Evolutionary conservation across 2,329 filamentous ascomycete species (phyloP).

Genomic region (Ophiocordyceps unilateralis): DNA sequence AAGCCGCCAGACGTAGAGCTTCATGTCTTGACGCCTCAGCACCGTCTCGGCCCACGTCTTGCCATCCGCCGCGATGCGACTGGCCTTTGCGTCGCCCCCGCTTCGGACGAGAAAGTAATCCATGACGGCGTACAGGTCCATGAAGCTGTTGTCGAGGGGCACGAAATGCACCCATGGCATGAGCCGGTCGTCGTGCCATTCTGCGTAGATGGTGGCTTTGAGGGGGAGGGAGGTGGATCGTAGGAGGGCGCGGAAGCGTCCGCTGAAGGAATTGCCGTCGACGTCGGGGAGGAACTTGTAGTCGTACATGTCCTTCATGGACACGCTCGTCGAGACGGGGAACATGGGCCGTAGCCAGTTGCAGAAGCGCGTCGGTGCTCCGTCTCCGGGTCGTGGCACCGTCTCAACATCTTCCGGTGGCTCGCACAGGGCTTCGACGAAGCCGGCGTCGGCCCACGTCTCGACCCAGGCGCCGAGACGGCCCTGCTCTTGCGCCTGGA

Average conservation of each 20-base stretch:
- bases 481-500: constrained; percentile 14
- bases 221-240: constrained; percentile 47
- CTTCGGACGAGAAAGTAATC: constrained; percentile 49
- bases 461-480: constrained; percentile 23
- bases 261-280: constrained; percentile 51
- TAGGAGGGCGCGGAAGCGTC: constrained; percentile 46
- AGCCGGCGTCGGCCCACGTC: constrained; percentile 23
- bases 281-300: constrained; percentile 53
- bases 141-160: constrained; percentile 51
- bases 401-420: neutral
- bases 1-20: constrained; percentile 45
- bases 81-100: constrained; percentile 36
- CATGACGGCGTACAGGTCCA: constrained; percentile 47
- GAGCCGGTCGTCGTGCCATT: constrained; percentile 59
- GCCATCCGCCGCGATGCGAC: constrained; percentile 40
- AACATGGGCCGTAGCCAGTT: neutral
- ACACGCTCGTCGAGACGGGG: constrained; percentile 11
- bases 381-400: neutral
- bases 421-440: constrained; percentile 21
- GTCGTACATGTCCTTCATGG: constrained; percentile 30
- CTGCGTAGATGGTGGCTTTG: constrained; percentile 55
- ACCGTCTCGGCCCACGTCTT: constrained; percentile 44
- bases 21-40: constrained; percentile 47
- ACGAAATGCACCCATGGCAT: constrained; percentile 57
- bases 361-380: neutral